Conservation (phyloP, 2,329 filamentous ascomycete genomes). For the Curvularia lunata region DNA sequence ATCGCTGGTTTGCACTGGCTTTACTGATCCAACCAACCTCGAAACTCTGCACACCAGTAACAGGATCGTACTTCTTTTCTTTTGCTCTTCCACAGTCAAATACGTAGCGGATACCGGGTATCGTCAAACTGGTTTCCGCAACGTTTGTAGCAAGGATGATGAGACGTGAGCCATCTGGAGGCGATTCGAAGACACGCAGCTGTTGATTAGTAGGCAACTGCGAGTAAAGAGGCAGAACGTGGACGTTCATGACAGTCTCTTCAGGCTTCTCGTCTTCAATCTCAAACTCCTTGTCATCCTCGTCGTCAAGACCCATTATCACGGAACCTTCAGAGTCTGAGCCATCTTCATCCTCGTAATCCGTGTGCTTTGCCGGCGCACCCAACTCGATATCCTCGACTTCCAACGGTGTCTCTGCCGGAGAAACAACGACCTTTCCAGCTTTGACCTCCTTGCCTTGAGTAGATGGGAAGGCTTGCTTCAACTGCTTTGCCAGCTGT, state of each 20-base stretch:
- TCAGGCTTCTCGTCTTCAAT: constrained; percentile 69
- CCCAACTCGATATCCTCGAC: constrained; percentile 87
- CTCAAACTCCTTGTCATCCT: constrained; percentile 69
- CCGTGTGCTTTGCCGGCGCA: constrained; percentile 38
- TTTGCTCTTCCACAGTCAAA: constrained; percentile 94
- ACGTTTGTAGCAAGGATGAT: constrained; percentile 96
- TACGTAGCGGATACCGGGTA: constrained; percentile 92
- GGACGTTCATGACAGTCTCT: constrained; percentile 70
- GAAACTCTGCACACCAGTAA: constrained; percentile 92
- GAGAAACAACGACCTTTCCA: constrained; percentile 75
- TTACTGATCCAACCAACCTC: constrained; percentile 98
- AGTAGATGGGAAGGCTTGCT: constrained; percentile 66
- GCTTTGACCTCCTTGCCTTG: constrained; percentile 58
- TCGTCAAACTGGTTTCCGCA: constrained; percentile 95
- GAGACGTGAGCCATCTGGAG: constrained; percentile 80
- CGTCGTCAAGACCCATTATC: constrained; percentile 65
- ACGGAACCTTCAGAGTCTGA: constrained; percentile 64
- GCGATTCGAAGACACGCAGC: constrained; percentile 83
- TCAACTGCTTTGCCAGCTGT: constrained; percentile 79
- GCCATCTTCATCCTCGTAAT: constrained; percentile 54
- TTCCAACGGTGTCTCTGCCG: constrained; percentile 79
- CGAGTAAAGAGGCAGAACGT: constrained; percentile 93
- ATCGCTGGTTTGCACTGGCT: constrained; percentile 88
- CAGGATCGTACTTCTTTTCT: constrained; percentile 85
- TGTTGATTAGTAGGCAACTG: constrained; percentile 90